Percentiles rank a stretch among this genome's conserved stretches.
phyloP scores from a whole-genome alignment of 139 green algal species.

The Desmodesmus armatus region DNA sequence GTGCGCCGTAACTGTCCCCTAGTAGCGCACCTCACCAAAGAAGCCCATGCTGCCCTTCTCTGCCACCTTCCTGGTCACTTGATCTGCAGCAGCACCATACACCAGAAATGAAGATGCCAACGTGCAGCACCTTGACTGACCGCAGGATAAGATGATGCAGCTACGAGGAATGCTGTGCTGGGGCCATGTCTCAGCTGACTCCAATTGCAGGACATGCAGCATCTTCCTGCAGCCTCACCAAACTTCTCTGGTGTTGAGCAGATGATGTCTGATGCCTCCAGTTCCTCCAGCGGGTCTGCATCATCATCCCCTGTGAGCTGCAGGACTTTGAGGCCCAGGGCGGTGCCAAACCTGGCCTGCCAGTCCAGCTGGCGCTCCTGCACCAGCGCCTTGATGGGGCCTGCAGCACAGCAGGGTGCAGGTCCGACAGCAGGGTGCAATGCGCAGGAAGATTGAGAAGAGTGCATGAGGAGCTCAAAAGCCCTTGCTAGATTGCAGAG shows the following conservation, averaged over 20 bases:
- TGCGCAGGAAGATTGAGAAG: too few relatives aligned
- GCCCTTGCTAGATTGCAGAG: too few relatives aligned
- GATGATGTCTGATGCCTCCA: slow-evolving; percentile 87
- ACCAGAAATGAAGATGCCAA: neutral
- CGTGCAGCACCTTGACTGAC: neutral
- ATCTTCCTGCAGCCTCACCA: slow-evolving; percentile 52
- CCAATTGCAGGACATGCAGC: too few relatives aligned
- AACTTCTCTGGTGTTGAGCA: slow-evolving; percentile 91
- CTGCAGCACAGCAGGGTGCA: neutral
- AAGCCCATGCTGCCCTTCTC: slow-evolving; percentile 74
- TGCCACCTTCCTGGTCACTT: slow-evolving; percentile 62
- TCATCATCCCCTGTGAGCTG: slow-evolving; percentile 76
- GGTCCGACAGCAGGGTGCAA: too few relatives aligned
- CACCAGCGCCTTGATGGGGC: slow-evolving; percentile 75
- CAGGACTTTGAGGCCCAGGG: slow-evolving; percentile 53
- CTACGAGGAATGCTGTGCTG: too few relatives aligned
- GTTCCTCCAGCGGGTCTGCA: slow-evolving; percentile 60
- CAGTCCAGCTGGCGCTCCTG: slow-evolving; percentile 90
- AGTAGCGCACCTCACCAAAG: slow-evolving; percentile 70
- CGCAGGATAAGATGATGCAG: neutral
- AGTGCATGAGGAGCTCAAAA: too few relatives aligned
- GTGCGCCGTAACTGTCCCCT: too few relatives aligned
- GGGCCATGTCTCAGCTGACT: too few relatives aligned
- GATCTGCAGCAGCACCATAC: slow-evolving; percentile 57
- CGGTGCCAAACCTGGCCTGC: slow-evolving; percentile 65